Evolutionary conservation across 2,329 filamentous ascomycete genomes (phyloP), one percentile per base, ranked within the genome.

Genomic region (Colletotrichum melonis): DNA sequence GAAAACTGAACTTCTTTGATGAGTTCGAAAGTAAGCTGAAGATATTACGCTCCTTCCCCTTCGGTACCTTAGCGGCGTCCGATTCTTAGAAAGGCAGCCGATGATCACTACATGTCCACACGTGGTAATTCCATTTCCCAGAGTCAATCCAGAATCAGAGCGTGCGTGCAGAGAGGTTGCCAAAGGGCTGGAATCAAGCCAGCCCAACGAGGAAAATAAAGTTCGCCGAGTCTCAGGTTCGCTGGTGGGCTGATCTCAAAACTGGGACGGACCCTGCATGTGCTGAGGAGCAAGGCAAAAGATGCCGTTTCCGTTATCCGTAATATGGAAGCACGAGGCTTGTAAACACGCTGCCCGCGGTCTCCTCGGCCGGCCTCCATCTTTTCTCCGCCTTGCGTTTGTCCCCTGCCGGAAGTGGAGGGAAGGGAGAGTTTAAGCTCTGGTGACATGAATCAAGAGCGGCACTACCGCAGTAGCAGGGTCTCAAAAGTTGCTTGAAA

Each of bases 181-280:
- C 14, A 30, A 38, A 22, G 54, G 42, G n/a, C 19, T 19, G 16
- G 30, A 38, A 42, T 26, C 30, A 42, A 35, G 26, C 42, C 32
- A 5, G 26, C 24, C 28, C 26, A 46, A n/a, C 49, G 30, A n/a
- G n/a, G 7, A 32, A 35, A 57, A 42, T 14, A 70, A n/a, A 32
- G 67, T 65, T 70, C 22, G 60, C 42, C 67, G n/a, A 60, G 46
- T 63, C 66, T 65, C 59, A 38, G 14, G 46, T 70, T 60, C 67
- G 26, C 16, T 7, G 12, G n/a, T 24, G 46, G 19, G 35, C 55
- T 56, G n/a, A 32, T 38, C 26, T 30, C 19, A 5, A 7, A 28
- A 35, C 70, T 64, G 22, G 67, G 66, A 19, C 52, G 26, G 22
- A 49, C 69, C 60, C 26, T 65, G 49, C 30, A 65, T n/a, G 22